Evolutionary conservation across 176 grass and related monocot genomes (phyloP).

Genomic region (Carex parvula): DNA sequence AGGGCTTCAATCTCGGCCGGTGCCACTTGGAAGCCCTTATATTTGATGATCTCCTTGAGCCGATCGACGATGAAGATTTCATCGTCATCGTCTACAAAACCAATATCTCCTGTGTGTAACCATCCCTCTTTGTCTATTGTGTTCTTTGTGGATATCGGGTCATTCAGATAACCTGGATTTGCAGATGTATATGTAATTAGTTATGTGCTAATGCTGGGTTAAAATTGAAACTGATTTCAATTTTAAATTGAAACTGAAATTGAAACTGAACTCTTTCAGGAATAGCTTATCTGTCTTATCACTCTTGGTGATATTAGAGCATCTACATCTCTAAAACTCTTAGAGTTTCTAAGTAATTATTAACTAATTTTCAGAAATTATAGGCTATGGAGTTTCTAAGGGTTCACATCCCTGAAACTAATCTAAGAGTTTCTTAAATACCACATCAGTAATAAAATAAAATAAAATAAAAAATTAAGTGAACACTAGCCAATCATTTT

Average conservation of each 20-base stretch:
- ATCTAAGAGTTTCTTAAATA: no score
- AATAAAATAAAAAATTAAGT: no score
- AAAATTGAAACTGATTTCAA: not conserved
- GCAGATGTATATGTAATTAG: constrained; percentile 1
- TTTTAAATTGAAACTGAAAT: not conserved
- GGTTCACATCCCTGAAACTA: no score
- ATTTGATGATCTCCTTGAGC: constrained; percentile 96
- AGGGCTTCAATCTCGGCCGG: constrained; percentile 90
- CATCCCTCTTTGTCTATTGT: constrained; percentile 86
- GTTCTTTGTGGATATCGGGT: constrained; percentile 64
- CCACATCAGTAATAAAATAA: no score
- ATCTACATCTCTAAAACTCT: no score
- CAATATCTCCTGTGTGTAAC: constrained; percentile 90
- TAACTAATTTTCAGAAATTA: no score
- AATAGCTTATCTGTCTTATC: not conserved
- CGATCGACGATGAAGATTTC: constrained; percentile 96
- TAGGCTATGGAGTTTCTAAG: no score
- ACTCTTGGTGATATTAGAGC: not conserved
- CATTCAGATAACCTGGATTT: constrained; percentile 86
- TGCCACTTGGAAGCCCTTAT: constrained; percentile 90
- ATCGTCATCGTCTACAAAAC: constrained; percentile 69
- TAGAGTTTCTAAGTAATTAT: no score
- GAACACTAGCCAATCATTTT: no score
- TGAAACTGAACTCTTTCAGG: not conserved
- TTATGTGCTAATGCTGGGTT: not conserved